Percentiles rank a stretch among this genome's conserved stretches.
Evolutionary conservation across 495 filamentous ascomycete genomes (phyloP).

Genomic region (Talaromyces adpressus): DNA sequence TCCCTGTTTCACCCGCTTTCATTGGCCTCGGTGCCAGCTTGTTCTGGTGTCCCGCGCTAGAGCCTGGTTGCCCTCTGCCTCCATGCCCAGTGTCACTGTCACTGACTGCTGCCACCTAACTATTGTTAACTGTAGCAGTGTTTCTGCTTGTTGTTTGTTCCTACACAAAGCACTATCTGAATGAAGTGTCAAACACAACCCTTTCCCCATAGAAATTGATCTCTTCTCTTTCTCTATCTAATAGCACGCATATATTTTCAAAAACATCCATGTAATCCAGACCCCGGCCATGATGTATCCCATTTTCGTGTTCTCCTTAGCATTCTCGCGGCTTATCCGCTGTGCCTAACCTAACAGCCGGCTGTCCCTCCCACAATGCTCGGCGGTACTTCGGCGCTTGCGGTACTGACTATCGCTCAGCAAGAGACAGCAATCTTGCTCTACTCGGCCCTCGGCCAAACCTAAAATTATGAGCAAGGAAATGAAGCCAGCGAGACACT

Average conservation of each 20-base stretch:
- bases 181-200: neutral
- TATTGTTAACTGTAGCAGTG: neutral
- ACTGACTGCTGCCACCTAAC: too few species aligned
- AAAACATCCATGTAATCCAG: neutral
- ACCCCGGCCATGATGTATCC: neutral
- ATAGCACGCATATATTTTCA: neutral
- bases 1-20: constrained; percentile 3
- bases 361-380: neutral
- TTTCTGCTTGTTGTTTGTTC: neutral
- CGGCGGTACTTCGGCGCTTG: neutral
- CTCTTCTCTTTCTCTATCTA: neutral
- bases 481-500: neutral
- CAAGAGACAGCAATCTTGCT: neutral
- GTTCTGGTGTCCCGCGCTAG: too few species aligned
- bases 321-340: neutral
- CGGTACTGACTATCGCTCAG: neutral
- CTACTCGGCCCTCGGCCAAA: neutral
- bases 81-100: too few species aligned
- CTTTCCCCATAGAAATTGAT: neutral
- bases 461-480: neutral
- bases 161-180: neutral
- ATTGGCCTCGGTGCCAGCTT: neutral
- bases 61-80: neutral
- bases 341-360: neutral
- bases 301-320: neutral